Percentiles rank a stretch among this genome's conserved stretches.
Conservation (phyloP, 176 grass and related monocot species). For the Bolboschoenus planiculmis region DNA sequence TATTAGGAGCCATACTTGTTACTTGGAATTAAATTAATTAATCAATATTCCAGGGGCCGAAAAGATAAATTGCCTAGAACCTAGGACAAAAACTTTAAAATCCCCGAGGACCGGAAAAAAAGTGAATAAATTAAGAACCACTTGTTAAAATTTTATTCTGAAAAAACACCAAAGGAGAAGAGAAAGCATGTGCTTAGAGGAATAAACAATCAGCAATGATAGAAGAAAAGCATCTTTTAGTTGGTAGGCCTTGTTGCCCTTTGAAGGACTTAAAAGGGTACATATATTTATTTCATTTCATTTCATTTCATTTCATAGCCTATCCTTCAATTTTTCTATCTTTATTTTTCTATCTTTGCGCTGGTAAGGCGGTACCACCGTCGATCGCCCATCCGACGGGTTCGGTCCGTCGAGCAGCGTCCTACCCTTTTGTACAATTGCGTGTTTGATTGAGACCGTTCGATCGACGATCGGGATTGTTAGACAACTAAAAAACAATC, state of each 20-base stretch:
- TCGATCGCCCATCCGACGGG: not conserved
- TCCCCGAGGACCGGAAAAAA: not conserved
- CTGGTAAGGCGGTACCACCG: not conserved
- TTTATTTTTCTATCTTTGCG: not conserved
- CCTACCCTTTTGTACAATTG: not conserved
- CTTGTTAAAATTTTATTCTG: constrained; percentile 4
- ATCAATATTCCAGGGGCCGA: not conserved
- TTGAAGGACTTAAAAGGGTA: constrained; percentile 11
- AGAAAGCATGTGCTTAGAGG: constrained; percentile 17
- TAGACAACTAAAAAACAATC: not conserved
- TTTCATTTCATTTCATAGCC: not conserved
- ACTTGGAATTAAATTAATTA: not conserved
- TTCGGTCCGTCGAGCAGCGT: not conserved
- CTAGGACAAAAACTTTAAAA: not conserved
- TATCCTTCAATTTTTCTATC: not conserved
- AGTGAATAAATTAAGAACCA: not conserved
- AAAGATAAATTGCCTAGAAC: not conserved
- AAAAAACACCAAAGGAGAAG: constrained; percentile 16
- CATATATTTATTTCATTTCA: not conserved
- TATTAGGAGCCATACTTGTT: not conserved
- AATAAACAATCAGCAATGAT: constrained; percentile 18
- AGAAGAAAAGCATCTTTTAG: constrained; percentile 26
- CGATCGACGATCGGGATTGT: not conserved
- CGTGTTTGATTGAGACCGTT: not conserved
- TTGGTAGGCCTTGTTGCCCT: constrained; percentile 17